Percentiles rank a stretch among this genome's conserved stretches.
Conservation (phyloP, 345 rosid genomes). For the Salix caprea region DNA sequence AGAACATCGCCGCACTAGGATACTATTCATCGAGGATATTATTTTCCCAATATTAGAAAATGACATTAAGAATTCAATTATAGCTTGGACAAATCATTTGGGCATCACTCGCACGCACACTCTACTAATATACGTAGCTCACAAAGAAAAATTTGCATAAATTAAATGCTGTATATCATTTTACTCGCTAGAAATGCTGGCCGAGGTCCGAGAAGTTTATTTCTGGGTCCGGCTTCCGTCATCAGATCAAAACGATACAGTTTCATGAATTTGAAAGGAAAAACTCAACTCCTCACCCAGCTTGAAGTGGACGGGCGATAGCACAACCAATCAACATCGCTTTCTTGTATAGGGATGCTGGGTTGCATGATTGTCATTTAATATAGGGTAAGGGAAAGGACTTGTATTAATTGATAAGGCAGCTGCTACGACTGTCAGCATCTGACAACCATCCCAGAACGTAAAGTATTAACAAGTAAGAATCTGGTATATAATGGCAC, state of each 20-base stretch:
- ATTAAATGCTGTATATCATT: not conserved
- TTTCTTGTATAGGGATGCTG: too few species aligned
- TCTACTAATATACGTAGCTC: not conserved
- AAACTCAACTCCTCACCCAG: too few species aligned
- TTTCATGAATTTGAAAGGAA: too few species aligned
- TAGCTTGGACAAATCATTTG: not conserved
- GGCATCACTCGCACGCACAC: not conserved
- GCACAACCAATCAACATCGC: too few species aligned
- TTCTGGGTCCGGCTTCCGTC: not conserved
- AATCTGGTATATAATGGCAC: conserved; percentile 1
- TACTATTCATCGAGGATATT: not conserved
- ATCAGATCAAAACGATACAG: too few species aligned
- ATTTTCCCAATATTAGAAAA: not conserved
- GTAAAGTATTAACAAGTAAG: not conserved
- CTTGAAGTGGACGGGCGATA: too few species aligned
- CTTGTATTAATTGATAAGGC: not conserved
- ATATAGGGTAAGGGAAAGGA: too few species aligned
- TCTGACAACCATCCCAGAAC: conserved; percentile 13
- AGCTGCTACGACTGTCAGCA: not conserved
- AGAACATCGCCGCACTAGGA: not conserved
- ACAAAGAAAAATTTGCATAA: not conserved
- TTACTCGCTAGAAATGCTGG: not conserved
- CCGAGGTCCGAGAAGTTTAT: not conserved
- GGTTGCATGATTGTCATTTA: too few species aligned
- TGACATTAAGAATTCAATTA: not conserved